Evolutionary conservation across 495 filamentous ascomycete species (phyloP), one percentile per base, ranked within the genome.

Genomic region (Neurospora sp.): DNA sequence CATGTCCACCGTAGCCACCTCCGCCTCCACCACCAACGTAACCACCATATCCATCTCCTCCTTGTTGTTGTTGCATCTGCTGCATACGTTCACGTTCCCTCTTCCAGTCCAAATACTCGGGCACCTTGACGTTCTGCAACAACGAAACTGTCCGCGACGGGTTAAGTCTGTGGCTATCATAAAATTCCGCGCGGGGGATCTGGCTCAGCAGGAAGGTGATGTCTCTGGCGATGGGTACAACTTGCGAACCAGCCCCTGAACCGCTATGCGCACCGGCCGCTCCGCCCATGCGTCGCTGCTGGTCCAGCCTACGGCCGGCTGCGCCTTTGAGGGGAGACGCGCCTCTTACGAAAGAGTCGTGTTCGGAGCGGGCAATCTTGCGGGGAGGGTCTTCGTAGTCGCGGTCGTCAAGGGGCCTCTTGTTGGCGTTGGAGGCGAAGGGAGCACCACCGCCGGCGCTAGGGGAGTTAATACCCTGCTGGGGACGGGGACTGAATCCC

Each of bases 301-400:
- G 92, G 76, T 97, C 92, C 27, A 96, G 83, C 22, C 93, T 89
- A 44, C 94, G 89, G 44, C 92, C 91, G 22, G 94, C 93, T 2
- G 90, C 90, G 12, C 91, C 92, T 80, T 96, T 97, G 37, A 98
- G 85, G 0, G 96, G 95, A 18, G 93, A 97, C 68, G 92, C 94
- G 31, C 90, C 93, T 27, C 96, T 90, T 42, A 79, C 76, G 69
- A 82, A 82, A 31, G 81, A 75, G n/a, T 77, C 72, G 31, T 77
- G 74, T 1, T 82, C 80, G 39, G 72, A 73, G 7, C 80, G 78
- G 37, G 78, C 79, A 12, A 82, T 79, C 79, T 98, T 98, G 61
- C 94, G 90, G 4, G 94, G 93, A 16, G 89, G 91, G 71, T 95
- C 93, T 42, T 95, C 93, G 35, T 87, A 88, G 37, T 94, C 93